A percentile compares a stretch with the other conserved stretches of the same genome.
phyloP scores from a whole-genome alignment of 208 protist genomes.

The Herpetomonas tarakana region DNA sequence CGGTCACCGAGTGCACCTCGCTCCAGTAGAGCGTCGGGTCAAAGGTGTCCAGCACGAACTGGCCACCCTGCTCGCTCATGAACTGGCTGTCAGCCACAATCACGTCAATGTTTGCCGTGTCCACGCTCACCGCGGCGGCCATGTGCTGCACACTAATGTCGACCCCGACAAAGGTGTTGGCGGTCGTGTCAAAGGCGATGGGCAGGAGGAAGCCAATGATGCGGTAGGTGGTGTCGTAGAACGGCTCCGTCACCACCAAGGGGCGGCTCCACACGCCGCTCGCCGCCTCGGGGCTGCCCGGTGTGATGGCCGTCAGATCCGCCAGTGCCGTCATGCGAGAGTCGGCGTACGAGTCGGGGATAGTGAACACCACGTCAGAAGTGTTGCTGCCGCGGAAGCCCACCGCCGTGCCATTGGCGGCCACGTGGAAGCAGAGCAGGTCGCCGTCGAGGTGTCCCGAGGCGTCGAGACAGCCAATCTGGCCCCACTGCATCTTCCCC shows the following conservation, averaged over 20 bases:
- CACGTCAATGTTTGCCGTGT: slow-evolving; percentile 36
- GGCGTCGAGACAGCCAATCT: slow-evolving; percentile 26
- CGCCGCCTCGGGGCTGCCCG: slow-evolving; percentile 13
- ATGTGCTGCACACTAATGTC: slow-evolving; percentile 34
- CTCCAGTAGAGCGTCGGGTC: slow-evolving; percentile 25
- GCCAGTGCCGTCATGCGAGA: slow-evolving; percentile 17
- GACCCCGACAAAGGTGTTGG: slow-evolving; percentile 25
- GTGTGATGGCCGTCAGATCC: slow-evolving; percentile 10
- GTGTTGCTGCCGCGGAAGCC: slow-evolving; percentile 13
- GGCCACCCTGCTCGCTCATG: slow-evolving; percentile 22
- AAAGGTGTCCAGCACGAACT: slow-evolving; percentile 47
- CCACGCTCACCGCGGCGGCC: slow-evolving; percentile 22
- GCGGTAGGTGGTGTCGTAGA: slow-evolving; percentile 13
- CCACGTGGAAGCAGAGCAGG: slow-evolving; percentile 22
- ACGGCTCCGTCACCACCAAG: slow-evolving; percentile 9
- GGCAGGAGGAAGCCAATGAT: slow-evolving; percentile 38
- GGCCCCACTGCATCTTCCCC: slow-evolving; percentile 27
- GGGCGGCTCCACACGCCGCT: slow-evolving; percentile 29
- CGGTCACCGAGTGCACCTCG: slow-evolving; percentile 21
- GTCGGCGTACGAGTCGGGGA: slow-evolving; percentile 11
- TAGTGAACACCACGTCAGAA: background rate
- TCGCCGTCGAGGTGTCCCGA: slow-evolving; percentile 2
- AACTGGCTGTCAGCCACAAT: slow-evolving; percentile 33
- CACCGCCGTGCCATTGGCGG: slow-evolving; percentile 5
- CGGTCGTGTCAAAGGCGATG: slow-evolving; percentile 19